These are phyloP conservation scores for Vigna reflexopilosa DNA, from an alignment of 306 rosid genomes.

Conservation along the genomic window DNA sequence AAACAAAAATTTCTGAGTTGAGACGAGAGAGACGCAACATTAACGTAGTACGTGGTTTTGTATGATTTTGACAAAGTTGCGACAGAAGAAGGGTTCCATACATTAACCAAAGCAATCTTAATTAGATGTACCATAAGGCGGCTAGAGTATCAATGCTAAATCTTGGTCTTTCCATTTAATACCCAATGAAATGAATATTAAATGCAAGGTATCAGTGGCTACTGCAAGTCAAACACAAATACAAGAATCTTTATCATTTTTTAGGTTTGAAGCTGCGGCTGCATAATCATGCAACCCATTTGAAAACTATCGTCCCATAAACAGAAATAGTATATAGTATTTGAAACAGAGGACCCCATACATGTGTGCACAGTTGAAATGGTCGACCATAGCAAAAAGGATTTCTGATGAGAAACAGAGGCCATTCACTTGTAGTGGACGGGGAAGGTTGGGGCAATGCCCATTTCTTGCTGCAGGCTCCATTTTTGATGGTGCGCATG, in stretches of 20 bases:
- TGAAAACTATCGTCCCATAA: neutral
- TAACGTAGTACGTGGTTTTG: neutral
- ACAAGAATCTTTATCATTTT: slow-evolving; percentile 32
- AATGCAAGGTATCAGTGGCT: neutral
- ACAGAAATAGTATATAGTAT: neutral
- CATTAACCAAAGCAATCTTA: neutral
- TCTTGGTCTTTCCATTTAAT: neutral
- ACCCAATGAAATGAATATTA: slow-evolving; percentile 2
- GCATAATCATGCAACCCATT: slow-evolving; percentile 40
- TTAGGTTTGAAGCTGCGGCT: slow-evolving; percentile 35
- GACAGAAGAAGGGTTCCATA: neutral
- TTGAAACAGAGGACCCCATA: neutral
- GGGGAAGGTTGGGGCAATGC: slow-evolving; percentile 34
- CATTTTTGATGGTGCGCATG: slow-evolving; percentile 35
- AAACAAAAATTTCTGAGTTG: neutral
- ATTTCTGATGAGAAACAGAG: slow-evolving; percentile 39
- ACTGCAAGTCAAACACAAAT: slow-evolving; percentile 33
- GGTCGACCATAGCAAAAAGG: slow-evolving; percentile 17
- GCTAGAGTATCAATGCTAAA: neutral
- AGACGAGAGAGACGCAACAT: neutral
- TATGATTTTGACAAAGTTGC: neutral
- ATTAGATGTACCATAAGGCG: neutral
- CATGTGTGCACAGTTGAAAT: slow-evolving; percentile 40
- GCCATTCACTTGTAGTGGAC: slow-evolving; percentile 42
- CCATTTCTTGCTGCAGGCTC: slow-evolving; percentile 41